Percentiles rank a stretch among this genome's conserved stretches.
Conservation (phyloP, 495 filamentous ascomycete genomes). For the Aspergillus diversus region DNA sequence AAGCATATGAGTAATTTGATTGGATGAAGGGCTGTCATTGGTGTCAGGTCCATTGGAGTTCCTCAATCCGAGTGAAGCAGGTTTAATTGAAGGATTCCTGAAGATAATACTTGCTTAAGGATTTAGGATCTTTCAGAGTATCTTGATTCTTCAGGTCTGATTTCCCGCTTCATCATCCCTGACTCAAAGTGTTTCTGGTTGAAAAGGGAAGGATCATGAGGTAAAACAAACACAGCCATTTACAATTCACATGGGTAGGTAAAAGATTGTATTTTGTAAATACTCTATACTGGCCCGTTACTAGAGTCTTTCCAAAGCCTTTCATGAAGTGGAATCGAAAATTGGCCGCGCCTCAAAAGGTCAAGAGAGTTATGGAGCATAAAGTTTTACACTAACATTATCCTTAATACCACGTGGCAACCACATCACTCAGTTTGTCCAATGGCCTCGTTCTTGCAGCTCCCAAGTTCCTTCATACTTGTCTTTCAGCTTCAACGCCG, state of each 20-base stretch:
- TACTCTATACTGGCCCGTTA: no score
- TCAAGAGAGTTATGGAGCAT: conserved; percentile 14
- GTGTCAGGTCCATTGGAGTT: no score
- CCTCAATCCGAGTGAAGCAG: not conserved
- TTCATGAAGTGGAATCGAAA: not conserved
- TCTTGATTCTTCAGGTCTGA: not conserved
- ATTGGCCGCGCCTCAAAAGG: not conserved
- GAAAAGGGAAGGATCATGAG: no score
- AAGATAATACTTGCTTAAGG: not conserved
- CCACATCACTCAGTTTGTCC: not conserved
- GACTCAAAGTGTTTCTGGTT: no score
- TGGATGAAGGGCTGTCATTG: no score
- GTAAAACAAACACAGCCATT: no score
- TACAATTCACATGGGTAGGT: no score
- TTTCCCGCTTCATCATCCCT: not conserved
- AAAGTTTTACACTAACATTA: conserved; percentile 17
- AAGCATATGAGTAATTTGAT: not conserved
- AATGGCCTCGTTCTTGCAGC: not conserved
- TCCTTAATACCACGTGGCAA: conserved; percentile 24
- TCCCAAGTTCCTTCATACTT: not conserved
- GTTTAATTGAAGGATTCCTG: not conserved
- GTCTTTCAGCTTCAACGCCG: not conserved
- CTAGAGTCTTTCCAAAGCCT: not conserved
- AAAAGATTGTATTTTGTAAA: no score
- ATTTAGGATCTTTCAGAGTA: not conserved